Percentiles rank a stretch among this genome's conserved stretches.
phyloP scores from a whole-genome alignment of 164 flowering plant genomes.

The Annona cherimola region DNA sequence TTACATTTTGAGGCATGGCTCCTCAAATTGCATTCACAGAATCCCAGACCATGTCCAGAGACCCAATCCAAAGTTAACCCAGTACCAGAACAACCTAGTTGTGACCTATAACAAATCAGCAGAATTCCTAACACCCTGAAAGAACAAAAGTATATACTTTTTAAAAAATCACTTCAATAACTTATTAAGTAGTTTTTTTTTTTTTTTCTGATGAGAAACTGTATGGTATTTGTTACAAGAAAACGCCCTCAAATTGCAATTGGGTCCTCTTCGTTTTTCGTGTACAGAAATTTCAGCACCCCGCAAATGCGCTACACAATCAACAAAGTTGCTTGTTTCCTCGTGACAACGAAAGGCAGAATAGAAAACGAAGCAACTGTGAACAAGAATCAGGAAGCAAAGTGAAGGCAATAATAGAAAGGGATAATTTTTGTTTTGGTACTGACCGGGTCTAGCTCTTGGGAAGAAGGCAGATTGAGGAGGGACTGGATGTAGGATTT shows the following conservation, averaged over 20 bases:
- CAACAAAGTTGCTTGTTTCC: background rate
- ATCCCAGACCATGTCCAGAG: no score
- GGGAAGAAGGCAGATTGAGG: slow-evolving; percentile 29
- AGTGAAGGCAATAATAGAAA: background rate
- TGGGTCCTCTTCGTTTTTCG: background rate
- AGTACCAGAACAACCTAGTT: background rate
- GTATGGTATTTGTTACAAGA: background rate
- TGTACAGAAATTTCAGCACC: background rate
- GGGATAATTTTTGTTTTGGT: background rate
- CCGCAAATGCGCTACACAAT: background rate
- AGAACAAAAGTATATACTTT: no score
- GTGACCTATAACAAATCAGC: background rate
- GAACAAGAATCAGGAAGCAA: background rate
- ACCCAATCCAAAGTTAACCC: background rate
- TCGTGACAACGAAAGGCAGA: background rate
- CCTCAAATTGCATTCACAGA: no score
- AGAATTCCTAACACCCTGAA: no score
- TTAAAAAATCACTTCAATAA: background rate
- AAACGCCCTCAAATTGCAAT: background rate
- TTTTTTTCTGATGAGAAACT: background rate
- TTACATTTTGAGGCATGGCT: no score
- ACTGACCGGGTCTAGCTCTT: slow-evolving; percentile 38
- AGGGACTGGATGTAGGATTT: slow-evolving; percentile 36
- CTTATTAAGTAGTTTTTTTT: background rate
- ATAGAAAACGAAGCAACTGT: background rate